These are phyloP conservation scores for Penicillium sp. DNA, from an alignment of 2,329 filamentous ascomycete genomes.

Conservation along the genomic window DNA sequence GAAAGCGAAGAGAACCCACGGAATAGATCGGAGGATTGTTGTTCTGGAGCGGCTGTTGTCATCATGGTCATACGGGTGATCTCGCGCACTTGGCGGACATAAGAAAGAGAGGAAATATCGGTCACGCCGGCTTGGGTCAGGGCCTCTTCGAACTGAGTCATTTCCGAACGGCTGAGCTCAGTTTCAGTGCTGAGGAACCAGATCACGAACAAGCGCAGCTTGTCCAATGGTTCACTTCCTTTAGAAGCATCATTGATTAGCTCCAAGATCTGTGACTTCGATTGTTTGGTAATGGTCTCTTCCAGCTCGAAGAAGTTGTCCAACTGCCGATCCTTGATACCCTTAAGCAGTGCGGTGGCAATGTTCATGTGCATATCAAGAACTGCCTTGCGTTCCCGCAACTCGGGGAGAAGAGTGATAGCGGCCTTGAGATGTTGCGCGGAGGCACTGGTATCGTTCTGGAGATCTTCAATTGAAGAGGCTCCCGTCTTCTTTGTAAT, in stretches of 20 bases:
- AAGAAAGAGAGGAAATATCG: constrained; percentile 74
- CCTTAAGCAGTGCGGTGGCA: constrained; percentile 71
- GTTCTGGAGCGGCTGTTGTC: constrained; percentile 70
- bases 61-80: constrained; percentile 99
- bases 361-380: constrained; percentile 99
- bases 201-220: constrained; percentile 90
- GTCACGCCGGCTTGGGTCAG: constrained; percentile 68
- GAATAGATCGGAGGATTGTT: constrained; percentile 69
- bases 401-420: constrained; percentile 86
- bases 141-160: constrained; percentile 81
- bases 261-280: constrained; percentile 83
- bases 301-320: constrained; percentile 97
- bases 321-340: constrained; percentile 90
- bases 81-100: constrained; percentile 86
- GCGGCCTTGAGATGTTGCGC: constrained; percentile 94
- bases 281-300: constrained; percentile 87
- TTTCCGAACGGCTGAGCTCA: constrained; percentile 76
- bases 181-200: constrained; percentile 95
- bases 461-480: constrained; percentile 85
- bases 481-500: constrained; percentile 95
- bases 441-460: constrained; percentile 82
- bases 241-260: constrained; percentile 77
- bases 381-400: constrained; percentile 86
- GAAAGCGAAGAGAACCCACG: constrained; percentile 90
- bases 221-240: constrained; percentile 80